Base-by-base conservation (phyloP, 1,284 basidiomycete genomes). In the Apiotrichum brassicae region DNA sequence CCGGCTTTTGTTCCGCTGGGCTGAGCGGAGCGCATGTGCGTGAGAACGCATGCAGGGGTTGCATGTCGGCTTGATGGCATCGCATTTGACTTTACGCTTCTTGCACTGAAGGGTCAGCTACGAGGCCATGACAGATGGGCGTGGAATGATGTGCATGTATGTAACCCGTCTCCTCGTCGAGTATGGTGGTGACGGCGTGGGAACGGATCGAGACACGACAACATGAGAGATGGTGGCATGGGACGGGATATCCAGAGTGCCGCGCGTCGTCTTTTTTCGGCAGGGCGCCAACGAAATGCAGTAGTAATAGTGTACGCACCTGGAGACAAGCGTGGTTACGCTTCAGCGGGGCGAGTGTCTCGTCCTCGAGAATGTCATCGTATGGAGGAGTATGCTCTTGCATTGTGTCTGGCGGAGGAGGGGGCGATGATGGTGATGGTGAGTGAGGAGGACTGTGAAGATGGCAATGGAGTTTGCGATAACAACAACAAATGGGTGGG, bases 11-110 rank as follows among this genome's bases (percentile, higher is more conserved):
- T 65, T 66, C 16, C 67, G 49, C 40, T 66, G 62, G 1, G 69
- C 68, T 1, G 65, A 62, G 14, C 69, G 62, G 6, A 66, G 46
- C 3, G 68, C 68, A 45, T 71, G 69, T 0, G 66, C 68, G 41
- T 71, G 68, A 9, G 66, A 69, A 3, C 69, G 60, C 33, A 71
- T 47, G 51, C 69, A 71, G 1, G 67, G 69, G 28, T 65, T 56
- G 49, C 69, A 71, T 6, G 58, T 57, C 6, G 69, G 69, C 30
- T 57, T 53, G 24, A 59, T 63, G 11, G 61, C 69, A 48, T 69
- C 66, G 43, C 69, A 71, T 50, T 69, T 68, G 26, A 68, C 65
- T 48, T 71, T 71, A 18, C 69, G 61, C 46, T 66, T 66, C 58
- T 71, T 71, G 57, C 69, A 71, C 55, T 68, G 58, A 1, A 11